Base-by-base conservation (phyloP, 1,284 basidiomycete genomes). In the Anthracocystis walkeri region DNA sequence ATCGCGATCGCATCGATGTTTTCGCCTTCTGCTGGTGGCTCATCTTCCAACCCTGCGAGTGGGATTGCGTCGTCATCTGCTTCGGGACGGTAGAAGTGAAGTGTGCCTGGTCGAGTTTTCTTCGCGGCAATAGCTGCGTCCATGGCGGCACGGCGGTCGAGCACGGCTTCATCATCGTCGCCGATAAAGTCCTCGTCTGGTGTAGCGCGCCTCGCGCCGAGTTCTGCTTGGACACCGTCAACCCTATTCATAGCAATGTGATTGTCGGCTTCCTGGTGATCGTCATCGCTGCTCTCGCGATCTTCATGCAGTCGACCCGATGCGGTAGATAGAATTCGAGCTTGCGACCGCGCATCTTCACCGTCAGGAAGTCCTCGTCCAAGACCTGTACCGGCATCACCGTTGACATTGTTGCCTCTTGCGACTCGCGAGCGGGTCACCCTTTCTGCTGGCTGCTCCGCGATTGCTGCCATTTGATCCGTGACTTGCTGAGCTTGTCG, bases 281-380 rank as follows among this genome's bases (percentile, higher is more conserved):
- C 45, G 7, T 60, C 59, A 11, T 65, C 62, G 31, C 51, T 64
- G 6, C 44, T 59, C 20, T 52, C 52, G 12, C 66, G 56, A 27
- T 65, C 66, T n/a, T 75, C 66, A 3, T 50, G 54, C 45, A 75
- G 55, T 12, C 72, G 55, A 18, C 72, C 72, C 0, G 72, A 75
- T 1, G 59, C 66, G 1, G 72, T 75, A 1, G 62, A 62, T 20
- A 69, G 33, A 38, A 69, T 68, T 3, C 71, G 49, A 12, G 44
- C 51, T 21, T 59, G 50, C 7, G 46, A 11, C 1, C 42, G 33
- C 2, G 25, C 50, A 58, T 58, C 56, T 29, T 42, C 42, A 14
- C 49, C 56, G 21, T 48, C 46, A 2, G 69, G 64, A 2, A 65
- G 23, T n/a, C 63, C 69, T 35, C 69, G 50, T 0, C 69, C 69